phyloP scores from a whole-genome alignment of 176 grass and related monocot species.

The Luzula sylvatica region DNA sequence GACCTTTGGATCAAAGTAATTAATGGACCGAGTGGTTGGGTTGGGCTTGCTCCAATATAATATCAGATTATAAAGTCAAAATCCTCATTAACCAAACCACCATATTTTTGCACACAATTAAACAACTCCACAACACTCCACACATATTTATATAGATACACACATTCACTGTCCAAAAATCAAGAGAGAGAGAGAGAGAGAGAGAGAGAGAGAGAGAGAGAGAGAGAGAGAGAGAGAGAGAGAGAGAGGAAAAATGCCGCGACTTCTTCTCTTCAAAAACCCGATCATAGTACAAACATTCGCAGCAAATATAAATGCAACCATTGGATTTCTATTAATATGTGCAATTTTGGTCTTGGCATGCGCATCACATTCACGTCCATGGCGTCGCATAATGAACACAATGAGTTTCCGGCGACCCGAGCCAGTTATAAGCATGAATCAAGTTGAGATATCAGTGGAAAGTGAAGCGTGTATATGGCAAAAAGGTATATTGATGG shows the following conservation, averaged over 20 bases:
- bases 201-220: constrained; percentile 1
- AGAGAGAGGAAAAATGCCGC: constrained; percentile 32
- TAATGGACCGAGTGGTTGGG: too few species aligned
- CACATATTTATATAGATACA: not conserved
- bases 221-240: not conserved
- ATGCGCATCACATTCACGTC: constrained; percentile 59
- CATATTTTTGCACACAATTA: constrained; percentile 1
- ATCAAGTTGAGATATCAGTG: constrained; percentile 56
- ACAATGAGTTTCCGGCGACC: constrained; percentile 45
- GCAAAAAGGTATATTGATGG: constrained; percentile 90
- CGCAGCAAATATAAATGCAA: constrained; percentile 14
- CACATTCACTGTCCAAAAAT: not conserved
- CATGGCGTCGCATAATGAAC: constrained; percentile 32
- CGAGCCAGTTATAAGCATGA: constrained; percentile 55
- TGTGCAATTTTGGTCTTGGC: constrained; percentile 39
- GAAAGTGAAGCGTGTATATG: constrained; percentile 47
- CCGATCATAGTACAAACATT: not conserved
- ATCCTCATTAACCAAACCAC: constrained; percentile 20
- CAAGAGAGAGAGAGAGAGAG: not conserved
- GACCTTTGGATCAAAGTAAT: too few species aligned
- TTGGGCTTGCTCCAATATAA: not conserved
- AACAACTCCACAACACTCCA: constrained; percentile 32
- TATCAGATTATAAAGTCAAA: constrained; percentile 6
- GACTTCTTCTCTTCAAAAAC: constrained; percentile 30
- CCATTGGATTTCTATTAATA: constrained; percentile 41